Evolutionary conservation across 78 protist species (phyloP), one percentile per base, ranked within the genome.

Genomic region (Chrysochromulina tobinii): DNA sequence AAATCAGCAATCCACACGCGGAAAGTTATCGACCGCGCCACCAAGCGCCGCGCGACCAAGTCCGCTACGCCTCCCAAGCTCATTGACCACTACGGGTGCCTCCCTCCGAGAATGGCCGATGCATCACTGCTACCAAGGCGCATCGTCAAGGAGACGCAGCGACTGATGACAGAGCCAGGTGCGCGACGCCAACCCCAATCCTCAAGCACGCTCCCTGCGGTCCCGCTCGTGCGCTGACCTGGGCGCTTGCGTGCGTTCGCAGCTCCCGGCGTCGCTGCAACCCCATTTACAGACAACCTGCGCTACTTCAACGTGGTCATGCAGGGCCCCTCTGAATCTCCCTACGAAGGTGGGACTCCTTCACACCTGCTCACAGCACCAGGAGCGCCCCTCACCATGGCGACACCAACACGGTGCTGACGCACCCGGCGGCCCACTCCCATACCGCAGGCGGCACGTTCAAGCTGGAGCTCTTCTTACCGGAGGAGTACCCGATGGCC

Each of bases 401-500:
- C 38, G 38, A 38, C 38, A 38, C 38, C 38, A 38, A 38, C 38
- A 38, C 38, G 38, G 38, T 38, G 38, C 38, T 38, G 38, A 38
- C 38, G 23, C 64, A 59, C 64, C 12, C 64, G 64, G 64, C 23
- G 64, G 53, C 3, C 53, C 48, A 9, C 48, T 3, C 54, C 7
- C 27, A 9, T 6, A 9, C 18, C 27, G 27, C 53, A 85, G 96
- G 96, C 5, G 99, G 99, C 18, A 64, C 93, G 50, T 99, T 98
- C 92, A 81, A 94, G 83, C 92, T 99, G 50, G 99, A 98, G 93
- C 91, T 99, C 38, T 97, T 97, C 94, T 90, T 97, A 50, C 97
- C 99, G 8, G 98, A 96, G n/a, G 97, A 97, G 51, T 98, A 98
- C 81, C 99, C 99, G 77, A 96, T 99, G 98, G 94, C 94, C 25